A percentile compares a stretch with the other conserved stretches of the same genome.
phyloP scores from a whole-genome alignment of 1,284 basidiomycete species.

The Vanrija sp. region DNA sequence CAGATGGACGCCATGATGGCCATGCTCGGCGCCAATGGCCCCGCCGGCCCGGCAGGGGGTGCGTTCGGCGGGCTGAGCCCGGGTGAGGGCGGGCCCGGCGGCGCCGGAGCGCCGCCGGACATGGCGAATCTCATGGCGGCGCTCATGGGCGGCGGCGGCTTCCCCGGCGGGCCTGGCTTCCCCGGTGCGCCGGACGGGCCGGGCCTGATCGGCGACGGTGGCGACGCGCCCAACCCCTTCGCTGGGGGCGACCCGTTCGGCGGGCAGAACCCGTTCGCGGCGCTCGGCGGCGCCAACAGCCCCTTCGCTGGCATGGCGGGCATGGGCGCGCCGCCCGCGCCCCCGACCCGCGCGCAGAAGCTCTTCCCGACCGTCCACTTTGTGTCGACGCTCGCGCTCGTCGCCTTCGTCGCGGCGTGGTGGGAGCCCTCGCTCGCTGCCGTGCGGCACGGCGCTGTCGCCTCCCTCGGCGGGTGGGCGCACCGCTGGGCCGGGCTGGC shows the following conservation, averaged over 20 bases:
- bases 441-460: slow-evolving; percentile 6
- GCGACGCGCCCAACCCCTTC: background rate
- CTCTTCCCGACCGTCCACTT: slow-evolving; percentile 43
- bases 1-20: slow-evolving; percentile 41
- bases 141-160: slow-evolving; percentile 17
- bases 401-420: slow-evolving; percentile 35
- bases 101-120: slow-evolving; percentile 27
- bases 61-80: slow-evolving; percentile 15
- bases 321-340: slow-evolving; percentile 5
- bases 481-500: slow-evolving; percentile 14
- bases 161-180: slow-evolving; percentile 13
- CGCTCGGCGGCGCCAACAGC: slow-evolving; percentile 4
- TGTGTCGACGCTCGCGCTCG: slow-evolving; percentile 33
- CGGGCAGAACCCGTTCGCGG: slow-evolving; percentile 2
- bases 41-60: slow-evolving; percentile 2
- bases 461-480: slow-evolving; percentile 7
- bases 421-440: slow-evolving; percentile 45
- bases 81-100: slow-evolving; percentile 26
- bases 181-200: background rate
- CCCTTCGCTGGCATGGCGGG: slow-evolving; percentile 19
- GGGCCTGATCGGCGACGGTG: background rate
- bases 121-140: slow-evolving; percentile 29
- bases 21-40: slow-evolving; percentile 20
- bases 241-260: background rate
- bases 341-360: slow-evolving; percentile 21